Conservation (phyloP, 2,329 filamentous ascomycete genomes). For the Sphaceloma murrayae region DNA sequence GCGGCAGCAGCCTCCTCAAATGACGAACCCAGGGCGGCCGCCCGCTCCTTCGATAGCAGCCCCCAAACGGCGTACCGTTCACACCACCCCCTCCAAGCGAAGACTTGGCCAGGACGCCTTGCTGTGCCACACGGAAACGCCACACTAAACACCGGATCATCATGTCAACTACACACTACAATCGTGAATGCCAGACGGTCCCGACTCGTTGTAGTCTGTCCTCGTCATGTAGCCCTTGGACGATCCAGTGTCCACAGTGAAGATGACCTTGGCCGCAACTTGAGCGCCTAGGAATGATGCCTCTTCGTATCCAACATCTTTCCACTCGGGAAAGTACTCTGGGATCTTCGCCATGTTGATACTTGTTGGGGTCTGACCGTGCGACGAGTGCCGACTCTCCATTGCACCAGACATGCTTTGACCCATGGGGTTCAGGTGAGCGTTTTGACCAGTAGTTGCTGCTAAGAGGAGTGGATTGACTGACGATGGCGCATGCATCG, state of each 20-base stretch:
- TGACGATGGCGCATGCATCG: conserved; percentile 33
- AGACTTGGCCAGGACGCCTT: conserved; percentile 1
- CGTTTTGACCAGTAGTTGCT: conserved; percentile 64
- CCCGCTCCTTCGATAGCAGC: neutral
- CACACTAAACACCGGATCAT: neutral
- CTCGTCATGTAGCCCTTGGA: conserved; percentile 61
- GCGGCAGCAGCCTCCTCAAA: too few species aligned
- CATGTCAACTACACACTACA: conserved; percentile 24
- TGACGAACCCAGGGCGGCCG: too few species aligned
- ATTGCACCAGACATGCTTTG: conserved; percentile 25
- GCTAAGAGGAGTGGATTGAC: conserved; percentile 90
- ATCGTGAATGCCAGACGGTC: conserved; percentile 55
- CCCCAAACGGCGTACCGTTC: conserved; percentile 1
- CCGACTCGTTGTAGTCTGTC: conserved; percentile 58
- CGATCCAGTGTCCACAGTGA: conserved; percentile 56
- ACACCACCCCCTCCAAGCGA: neutral
- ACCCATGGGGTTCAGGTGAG: conserved; percentile 37
- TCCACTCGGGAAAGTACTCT: conserved; percentile 85
- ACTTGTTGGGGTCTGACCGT: conserved; percentile 68
- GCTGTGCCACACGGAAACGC: conserved; percentile 12
- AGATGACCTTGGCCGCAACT: conserved; percentile 68
- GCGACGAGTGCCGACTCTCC: conserved; percentile 50
- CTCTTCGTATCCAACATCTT: conserved; percentile 66
- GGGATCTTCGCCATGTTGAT: conserved; percentile 72
- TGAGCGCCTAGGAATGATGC: conserved; percentile 79